Conservation (phyloP, 257 asterid species). For the Plectranthus barbatus region DNA sequence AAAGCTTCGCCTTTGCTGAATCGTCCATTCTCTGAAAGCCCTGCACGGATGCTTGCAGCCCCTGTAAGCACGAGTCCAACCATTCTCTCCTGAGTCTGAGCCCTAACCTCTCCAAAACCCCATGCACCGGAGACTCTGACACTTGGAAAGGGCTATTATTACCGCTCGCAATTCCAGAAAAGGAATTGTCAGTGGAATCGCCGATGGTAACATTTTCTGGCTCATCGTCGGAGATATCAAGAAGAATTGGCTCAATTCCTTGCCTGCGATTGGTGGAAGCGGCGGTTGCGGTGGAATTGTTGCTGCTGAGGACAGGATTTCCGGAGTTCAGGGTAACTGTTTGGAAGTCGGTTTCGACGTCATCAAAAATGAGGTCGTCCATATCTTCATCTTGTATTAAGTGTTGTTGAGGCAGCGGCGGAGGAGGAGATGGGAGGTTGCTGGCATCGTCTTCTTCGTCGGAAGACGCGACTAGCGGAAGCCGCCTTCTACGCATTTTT, state of each 20-base stretch:
- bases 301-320: constrained; percentile 29
- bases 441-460: constrained; percentile 48
- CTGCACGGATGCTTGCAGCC: constrained; percentile 33
- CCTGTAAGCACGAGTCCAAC: constrained; percentile 61
- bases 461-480: constrained; percentile 49
- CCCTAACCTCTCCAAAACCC: constrained; percentile 48
- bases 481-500: constrained; percentile 54
- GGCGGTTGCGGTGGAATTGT: constrained; percentile 11
- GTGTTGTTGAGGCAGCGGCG: constrained; percentile 13
- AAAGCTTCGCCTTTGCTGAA: constrained; percentile 62
- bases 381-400: constrained; percentile 22
- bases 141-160: constrained; percentile 1
- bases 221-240: constrained; percentile 48
- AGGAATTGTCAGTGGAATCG: not conserved
- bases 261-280: not conserved
- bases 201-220: constrained; percentile 6
- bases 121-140: constrained; percentile 40
- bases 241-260: constrained; percentile 31
- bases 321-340: constrained; percentile 59
- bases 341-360: constrained; percentile 45
- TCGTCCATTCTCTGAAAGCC: constrained; percentile 50
- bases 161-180: not conserved
- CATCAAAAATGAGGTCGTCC: constrained; percentile 25
- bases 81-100: constrained; percentile 54
- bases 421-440: constrained; percentile 14